Conservation (phyloP, 2,329 filamentous ascomycete species). For the Calonectria crousiana region DNA sequence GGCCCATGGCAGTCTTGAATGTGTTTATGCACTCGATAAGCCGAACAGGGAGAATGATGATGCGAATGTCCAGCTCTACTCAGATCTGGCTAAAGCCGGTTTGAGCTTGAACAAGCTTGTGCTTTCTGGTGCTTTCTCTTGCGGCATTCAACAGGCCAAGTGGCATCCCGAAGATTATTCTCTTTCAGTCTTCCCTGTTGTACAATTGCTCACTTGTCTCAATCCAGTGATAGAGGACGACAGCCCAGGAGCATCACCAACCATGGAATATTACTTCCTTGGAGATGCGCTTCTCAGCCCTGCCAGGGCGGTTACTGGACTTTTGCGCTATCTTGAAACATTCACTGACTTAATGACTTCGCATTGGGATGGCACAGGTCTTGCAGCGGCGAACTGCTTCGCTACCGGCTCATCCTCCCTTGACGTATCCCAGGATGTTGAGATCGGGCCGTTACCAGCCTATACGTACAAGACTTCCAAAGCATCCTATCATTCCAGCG, state of each 20-base stretch:
- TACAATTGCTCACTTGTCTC: slow-evolving; percentile 18
- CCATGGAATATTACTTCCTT: slow-evolving; percentile 15
- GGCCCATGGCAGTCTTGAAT: not conserved
- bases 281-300: slow-evolving; percentile 14
- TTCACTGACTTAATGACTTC: not conserved
- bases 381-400: slow-evolving; percentile 13
- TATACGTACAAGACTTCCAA: not conserved
- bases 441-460: slow-evolving; percentile 22
- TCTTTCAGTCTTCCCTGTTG: not conserved
- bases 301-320: not conserved
- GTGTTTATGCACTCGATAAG: slow-evolving; percentile 7
- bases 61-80: not conserved
- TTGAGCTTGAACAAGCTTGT: slow-evolving; percentile 11
- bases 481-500: not conserved
- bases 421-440: not conserved
- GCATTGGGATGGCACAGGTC: not conserved
- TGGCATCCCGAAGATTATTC: not conserved
- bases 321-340: slow-evolving; percentile 25
- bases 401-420: slow-evolving; percentile 10
- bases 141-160: not conserved
- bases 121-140: slow-evolving; percentile 12
- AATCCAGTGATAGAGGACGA: not conserved
- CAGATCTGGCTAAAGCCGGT: not conserved
- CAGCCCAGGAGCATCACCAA: too few relatives aligned
- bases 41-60: not conserved